These are phyloP conservation scores for Acacia pycnantha DNA, from an alignment of 331 rosid genomes.

Conservation along the genomic window DNA sequence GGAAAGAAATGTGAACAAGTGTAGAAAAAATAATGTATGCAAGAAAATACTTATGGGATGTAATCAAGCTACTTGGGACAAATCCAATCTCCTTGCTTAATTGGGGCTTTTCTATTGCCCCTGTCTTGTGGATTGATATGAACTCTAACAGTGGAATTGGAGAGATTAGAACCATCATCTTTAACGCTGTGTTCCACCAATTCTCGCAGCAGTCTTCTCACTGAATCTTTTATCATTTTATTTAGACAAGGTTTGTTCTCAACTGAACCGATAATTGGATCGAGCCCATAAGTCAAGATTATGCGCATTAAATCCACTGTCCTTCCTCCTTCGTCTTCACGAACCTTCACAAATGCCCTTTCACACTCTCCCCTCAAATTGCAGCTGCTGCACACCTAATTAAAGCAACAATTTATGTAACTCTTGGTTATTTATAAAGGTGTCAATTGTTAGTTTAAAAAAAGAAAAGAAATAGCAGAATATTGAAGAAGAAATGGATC, in stretches of 20 bases:
- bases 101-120: conserved; percentile 30
- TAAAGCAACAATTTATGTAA: conserved; percentile 30
- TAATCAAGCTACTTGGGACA: conserved; percentile 62
- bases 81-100: conserved; percentile 82
- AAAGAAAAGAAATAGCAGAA: neutral
- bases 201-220: conserved; percentile 65
- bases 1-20: conserved; percentile 2
- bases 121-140: conserved; percentile 36
- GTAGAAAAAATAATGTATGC: conserved; percentile 4
- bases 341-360: conserved; percentile 72
- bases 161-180: conserved; percentile 29
- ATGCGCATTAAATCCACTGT: conserved; percentile 86
- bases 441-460: neutral
- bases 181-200: conserved; percentile 45
- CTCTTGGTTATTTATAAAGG: conserved; percentile 17
- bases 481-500: neutral
- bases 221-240: conserved; percentile 56
- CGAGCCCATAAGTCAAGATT: conserved; percentile 71
- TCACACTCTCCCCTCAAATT: conserved; percentile 77
- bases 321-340: conserved; percentile 67
- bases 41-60: conserved; percentile 1
- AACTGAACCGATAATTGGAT: conserved; percentile 47
- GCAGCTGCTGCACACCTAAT: conserved; percentile 82
- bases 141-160: conserved; percentile 23
- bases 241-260: conserved; percentile 59